Conservation (phyloP, 352 stramenopile genomes). For the Phytophthora pseudosyringae region DNA sequence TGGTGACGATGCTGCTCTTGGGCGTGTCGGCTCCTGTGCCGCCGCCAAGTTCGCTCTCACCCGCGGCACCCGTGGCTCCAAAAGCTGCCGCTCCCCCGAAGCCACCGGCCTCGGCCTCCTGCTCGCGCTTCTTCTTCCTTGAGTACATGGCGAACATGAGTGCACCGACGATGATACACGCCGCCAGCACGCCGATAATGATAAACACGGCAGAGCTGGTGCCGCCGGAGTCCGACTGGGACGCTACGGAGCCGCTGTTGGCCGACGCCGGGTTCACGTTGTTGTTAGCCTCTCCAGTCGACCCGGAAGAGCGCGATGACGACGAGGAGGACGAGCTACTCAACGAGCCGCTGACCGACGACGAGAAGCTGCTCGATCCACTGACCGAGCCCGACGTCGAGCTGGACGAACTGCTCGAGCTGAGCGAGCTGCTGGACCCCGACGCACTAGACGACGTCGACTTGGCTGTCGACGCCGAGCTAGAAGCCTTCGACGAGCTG, state of each 20-base stretch:
- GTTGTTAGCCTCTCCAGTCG: slow-evolving; percentile 13
- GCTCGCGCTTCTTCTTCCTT: slow-evolving; percentile 73
- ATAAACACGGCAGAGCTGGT: slow-evolving; percentile 71
- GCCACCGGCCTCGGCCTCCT: slow-evolving; percentile 49
- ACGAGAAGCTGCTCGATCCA: slow-evolving; percentile 24
- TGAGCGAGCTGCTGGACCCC: slow-evolving; percentile 18
- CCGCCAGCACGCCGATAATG: slow-evolving; percentile 67
- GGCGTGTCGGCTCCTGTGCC: slow-evolving; percentile 58
- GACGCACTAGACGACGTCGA: slow-evolving; percentile 19
- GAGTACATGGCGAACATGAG: slow-evolving; percentile 80
- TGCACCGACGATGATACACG: slow-evolving; percentile 65
- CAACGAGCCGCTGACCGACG: slow-evolving; percentile 26
- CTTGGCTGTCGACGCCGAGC: slow-evolving; percentile 13
- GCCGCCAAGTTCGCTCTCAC: slow-evolving; percentile 28
- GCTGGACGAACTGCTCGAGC: slow-evolving; percentile 7
- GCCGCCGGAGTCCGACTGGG: slow-evolving; percentile 35
- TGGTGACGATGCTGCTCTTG: slow-evolving; percentile 81
- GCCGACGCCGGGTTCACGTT: slow-evolving; percentile 19
- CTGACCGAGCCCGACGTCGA: slow-evolving; percentile 14
- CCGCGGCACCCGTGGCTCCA: slow-evolving; percentile 27
- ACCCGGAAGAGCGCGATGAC: slow-evolving; percentile 15
- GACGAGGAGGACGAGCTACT: slow-evolving; percentile 30
- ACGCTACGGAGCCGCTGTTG: slow-evolving; percentile 34
- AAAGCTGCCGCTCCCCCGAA: slow-evolving; percentile 55
- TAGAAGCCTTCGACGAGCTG: slow-evolving; percentile 18